These are phyloP conservation scores for Scedosporium dehoogii DNA, from an alignment of 2,329 filamentous ascomycete genomes.

Conservation along the genomic window DNA sequence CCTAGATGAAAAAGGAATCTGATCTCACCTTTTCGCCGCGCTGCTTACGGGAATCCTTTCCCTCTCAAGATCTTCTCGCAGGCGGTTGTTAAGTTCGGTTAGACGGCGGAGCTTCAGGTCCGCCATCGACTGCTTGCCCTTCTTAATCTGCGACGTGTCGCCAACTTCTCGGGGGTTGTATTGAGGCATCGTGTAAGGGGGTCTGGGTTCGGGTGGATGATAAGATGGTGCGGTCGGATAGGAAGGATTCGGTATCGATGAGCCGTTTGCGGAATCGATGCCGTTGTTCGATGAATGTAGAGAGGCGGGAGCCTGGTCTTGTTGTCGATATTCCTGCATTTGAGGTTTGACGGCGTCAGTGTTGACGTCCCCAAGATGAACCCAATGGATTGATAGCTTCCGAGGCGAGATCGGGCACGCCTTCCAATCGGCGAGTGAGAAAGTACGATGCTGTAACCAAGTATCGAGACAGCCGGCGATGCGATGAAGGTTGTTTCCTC, in stretches of 20 bases:
- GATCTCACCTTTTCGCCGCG: conserved; percentile 71
- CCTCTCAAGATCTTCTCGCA: conserved; percentile 92
- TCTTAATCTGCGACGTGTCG: conserved; percentile 62
- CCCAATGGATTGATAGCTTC: neutral
- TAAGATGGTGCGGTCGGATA: neutral
- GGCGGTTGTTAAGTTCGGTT: conserved; percentile 91
- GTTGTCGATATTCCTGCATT: conserved; percentile 4
- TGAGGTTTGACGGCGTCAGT: neutral
- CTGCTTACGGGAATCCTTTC: conserved; percentile 94
- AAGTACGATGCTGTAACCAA: neutral
- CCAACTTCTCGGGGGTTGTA: conserved; percentile 59
- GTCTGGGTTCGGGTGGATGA: conserved; percentile 10
- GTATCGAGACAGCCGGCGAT: neutral
- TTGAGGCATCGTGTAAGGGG: conserved; percentile 44
- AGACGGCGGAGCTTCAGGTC: conserved; percentile 93
- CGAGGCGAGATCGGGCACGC: neutral
- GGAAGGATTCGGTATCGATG: neutral
- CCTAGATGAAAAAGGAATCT: neutral
- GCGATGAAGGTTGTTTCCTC: neutral
- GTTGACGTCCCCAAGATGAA: neutral
- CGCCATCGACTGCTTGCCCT: conserved; percentile 99
- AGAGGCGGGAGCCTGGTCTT: neutral
- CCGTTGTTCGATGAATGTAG: neutral
- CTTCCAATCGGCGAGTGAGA: neutral
- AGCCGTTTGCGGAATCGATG: neutral